Evolutionary conservation across 345 rosid species (phyloP), one percentile per base, ranked within the genome.

Genomic region (Aquilaria sinensis): DNA sequence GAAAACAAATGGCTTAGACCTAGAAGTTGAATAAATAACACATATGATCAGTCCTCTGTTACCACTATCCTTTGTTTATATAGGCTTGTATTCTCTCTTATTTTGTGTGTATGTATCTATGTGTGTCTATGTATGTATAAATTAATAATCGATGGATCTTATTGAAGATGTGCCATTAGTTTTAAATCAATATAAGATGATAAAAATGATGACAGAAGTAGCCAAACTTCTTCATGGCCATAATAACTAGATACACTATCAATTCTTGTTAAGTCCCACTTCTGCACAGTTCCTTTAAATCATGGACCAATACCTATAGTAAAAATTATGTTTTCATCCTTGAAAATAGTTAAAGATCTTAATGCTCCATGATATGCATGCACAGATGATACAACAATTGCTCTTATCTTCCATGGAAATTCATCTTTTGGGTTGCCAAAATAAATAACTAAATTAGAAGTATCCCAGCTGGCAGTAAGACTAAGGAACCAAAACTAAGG

Each of bases 401-500:
- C 95, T 75, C 85, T 81, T 66, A 84, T 87, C 79, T 84, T 92
- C 98, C 92, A 92, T n/a, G 95, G 83, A 57, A 78, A 63, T 72
- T 89, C 98, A 68, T 92, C 98, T 81, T 85, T 92, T 30, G 74
- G 61, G 74, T 74, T 68, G 34, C 88, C 96, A 62, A 85, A 75
- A 62, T 89, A 95, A 58, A 83, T 92, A 65, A 82, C 78, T 60
- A 78, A 79, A 58, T 89, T 95, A 58, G 85, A 88, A 53, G 89
- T 90, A 75, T 89, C 95, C 98, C 92, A 92, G 75, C 80, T 72
- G 66, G 78, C 74, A 65, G 87, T 88, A 66, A 95, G 89, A 81
- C 83, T 87, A 62, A 95, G 96, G 79, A 85, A 87, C 96, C 96
- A 92, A 65, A 84, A 87, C 96, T 92, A 92, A 32, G 94, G 95